Evolutionary conservation across 352 stramenopile species (phyloP), one percentile per base, ranked within the genome.

Genomic region (Halophytophthora polymorphica): DNA sequence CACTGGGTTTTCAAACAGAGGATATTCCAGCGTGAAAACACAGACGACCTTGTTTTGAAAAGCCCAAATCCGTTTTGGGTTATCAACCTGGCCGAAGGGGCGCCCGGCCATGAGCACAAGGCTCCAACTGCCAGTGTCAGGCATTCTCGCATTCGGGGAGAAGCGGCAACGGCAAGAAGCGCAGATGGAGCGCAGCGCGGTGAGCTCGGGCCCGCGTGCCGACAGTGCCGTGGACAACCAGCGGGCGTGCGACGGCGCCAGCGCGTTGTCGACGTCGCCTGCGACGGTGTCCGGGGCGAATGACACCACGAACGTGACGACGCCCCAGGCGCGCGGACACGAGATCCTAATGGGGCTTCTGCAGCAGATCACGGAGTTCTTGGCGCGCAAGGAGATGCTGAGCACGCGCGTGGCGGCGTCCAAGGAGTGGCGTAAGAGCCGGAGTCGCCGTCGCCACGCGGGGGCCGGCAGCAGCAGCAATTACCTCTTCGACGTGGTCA

Each of bases 321-420:
- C 34, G 7, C 40, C 21, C 35, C 41, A 61, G 49, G 42, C 61
- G 15, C 67, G 66, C 28, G 66, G 65, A 10, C 59, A 63, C 0
- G 58, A 71, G 18, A 67, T 88, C 56, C 47, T 81, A 48, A 23
- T 73, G 52, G 53, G 47, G 39, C 58, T 88, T 18, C 51, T 88
- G 45, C 50, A 53, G 22, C 69, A 86, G 48, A 76, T 88, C 46
- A 61, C 49, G 5, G 67, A 71, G 57, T 86, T 88, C 38, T 50
- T 83, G 5, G 60, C 65, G n/a, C 64, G 71, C 21, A 82, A 86
- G 38, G 57, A 82, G 50, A 55, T 69, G 45, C 54, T 72, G 56
- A 69, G 58, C 37, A 41, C 52, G n/a, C 56, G 71, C 18, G 36
- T 63, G 18, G 54, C 45, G 40, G 61, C 49, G 50, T 53, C 63